Conservation (phyloP, 345 rosid species). For the Clausena lansium region DNA sequence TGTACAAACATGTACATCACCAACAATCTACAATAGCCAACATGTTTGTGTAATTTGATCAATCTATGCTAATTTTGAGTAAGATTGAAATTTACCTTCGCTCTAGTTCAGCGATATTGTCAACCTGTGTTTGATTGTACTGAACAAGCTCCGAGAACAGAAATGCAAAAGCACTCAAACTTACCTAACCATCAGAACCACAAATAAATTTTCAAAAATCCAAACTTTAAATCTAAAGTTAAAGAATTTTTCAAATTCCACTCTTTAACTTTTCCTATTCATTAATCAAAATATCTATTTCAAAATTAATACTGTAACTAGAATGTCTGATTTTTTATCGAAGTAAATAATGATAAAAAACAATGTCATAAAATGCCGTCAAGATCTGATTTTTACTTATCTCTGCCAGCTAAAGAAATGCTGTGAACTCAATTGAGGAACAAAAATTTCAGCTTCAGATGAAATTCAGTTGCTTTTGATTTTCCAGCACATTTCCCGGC, state of each 20-base stretch:
- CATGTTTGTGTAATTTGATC: neutral
- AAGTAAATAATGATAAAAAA: neutral
- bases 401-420: neutral
- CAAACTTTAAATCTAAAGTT: neutral
- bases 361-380: neutral
- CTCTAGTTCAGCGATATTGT: constrained; percentile 91
- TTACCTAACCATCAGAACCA: constrained; percentile 40
- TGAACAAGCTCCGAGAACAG: constrained; percentile 89
- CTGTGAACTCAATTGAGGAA: neutral
- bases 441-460: neutral
- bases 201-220: neutral
- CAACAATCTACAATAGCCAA: neutral
- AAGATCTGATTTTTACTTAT: neutral
- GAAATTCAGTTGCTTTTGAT: neutral
- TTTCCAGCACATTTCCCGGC: constrained; percentile 3
- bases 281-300: neutral
- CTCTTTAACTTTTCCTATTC: neutral
- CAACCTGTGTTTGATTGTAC: constrained; percentile 96
- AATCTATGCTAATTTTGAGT: neutral
- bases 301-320: neutral
- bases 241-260: neutral
- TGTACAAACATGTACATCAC: neutral
- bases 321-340: neutral
- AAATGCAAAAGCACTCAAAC: constrained; percentile 51
- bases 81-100: constrained; percentile 55